Conservation (phyloP, 2,329 filamentous ascomycete genomes). For the Bipolaris zeicola region DNA sequence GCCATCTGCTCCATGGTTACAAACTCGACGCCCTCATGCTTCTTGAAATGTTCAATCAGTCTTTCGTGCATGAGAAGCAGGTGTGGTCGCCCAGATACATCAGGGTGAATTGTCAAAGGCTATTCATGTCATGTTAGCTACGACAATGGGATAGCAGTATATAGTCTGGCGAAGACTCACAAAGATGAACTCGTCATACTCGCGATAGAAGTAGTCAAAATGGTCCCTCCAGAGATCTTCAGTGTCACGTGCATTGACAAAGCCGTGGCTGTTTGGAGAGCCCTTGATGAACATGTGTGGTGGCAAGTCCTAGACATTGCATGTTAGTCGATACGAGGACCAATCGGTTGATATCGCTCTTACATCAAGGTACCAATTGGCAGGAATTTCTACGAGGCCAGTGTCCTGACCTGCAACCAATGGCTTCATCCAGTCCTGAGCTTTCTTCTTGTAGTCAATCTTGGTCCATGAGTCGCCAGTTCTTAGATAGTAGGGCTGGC, state of each 20-base stretch:
- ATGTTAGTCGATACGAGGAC: conserved; percentile 24
- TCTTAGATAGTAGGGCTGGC: conserved; percentile 66
- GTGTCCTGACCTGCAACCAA: conserved; percentile 64
- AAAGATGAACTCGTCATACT: conserved; percentile 77
- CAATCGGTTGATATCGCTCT: not conserved
- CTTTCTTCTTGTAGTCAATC: conserved; percentile 68
- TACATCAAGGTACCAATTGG: conserved; percentile 65
- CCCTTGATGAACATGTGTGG: conserved; percentile 75
- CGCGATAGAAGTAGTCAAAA: conserved; percentile 75
- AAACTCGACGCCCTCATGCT: conserved; percentile 66
- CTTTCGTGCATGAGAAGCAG: conserved; percentile 73
- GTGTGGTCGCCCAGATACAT: conserved; percentile 68
- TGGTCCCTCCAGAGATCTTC: conserved; percentile 70
- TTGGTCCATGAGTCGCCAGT: conserved; percentile 71
- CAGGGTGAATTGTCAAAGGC: conserved; percentile 76
- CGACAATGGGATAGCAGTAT: not conserved
- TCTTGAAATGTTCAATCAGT: conserved; percentile 71
- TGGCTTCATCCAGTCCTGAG: conserved; percentile 70
- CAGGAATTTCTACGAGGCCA: conserved; percentile 69
- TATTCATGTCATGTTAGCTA: not conserved
- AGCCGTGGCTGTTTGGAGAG: conserved; percentile 67
- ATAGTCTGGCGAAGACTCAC: conserved; percentile 52
- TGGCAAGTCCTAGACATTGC: conserved; percentile 50
- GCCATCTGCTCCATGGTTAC: conserved; percentile 73
- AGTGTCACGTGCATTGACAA: conserved; percentile 59